These are phyloP conservation scores for Heritiera fomes DNA, from an alignment of 345 rosid genomes.

Conservation along the genomic window DNA sequence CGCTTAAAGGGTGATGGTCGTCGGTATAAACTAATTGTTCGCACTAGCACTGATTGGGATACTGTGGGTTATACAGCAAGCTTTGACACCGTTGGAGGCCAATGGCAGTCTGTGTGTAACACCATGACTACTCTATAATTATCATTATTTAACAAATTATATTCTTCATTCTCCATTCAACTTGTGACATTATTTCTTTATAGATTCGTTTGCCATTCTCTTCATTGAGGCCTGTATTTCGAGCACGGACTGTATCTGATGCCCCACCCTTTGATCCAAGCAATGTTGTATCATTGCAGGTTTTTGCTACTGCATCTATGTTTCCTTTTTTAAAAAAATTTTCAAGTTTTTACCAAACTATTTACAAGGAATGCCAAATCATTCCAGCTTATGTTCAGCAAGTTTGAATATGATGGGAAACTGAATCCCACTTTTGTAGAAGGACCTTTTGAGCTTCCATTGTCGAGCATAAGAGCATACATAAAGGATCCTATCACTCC, in stretches of 20 bases:
- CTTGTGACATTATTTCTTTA: constrained; percentile 4
- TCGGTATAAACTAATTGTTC: constrained; percentile 76
- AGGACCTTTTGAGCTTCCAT: constrained; percentile 83
- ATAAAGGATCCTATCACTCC: constrained; percentile 80
- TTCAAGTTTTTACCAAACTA: constrained; percentile 1
- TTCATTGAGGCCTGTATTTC: constrained; percentile 81
- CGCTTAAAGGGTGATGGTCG: constrained; percentile 81
- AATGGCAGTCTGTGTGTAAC: constrained; percentile 89
- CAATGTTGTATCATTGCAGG: constrained; percentile 82
- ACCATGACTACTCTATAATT: not conserved
- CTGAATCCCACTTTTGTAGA: constrained; percentile 83
- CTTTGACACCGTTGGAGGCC: constrained; percentile 71
- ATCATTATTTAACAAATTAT: not conserved
- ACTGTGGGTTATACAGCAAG: constrained; percentile 82
- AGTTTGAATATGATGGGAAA: constrained; percentile 93
- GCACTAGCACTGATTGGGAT: constrained; percentile 86
- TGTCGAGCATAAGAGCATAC: constrained; percentile 62
- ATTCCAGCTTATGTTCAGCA: constrained; percentile 95
- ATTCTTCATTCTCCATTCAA: constrained; percentile 7
- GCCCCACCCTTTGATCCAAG: constrained; percentile 78
- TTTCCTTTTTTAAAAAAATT: not conserved
- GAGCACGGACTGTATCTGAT: constrained; percentile 71
- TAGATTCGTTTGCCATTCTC: constrained; percentile 79
- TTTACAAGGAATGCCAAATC: constrained; percentile 17
- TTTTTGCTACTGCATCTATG: constrained; percentile 23